These are phyloP conservation scores for Hygrophorus pudorinus DNA, from an alignment of 768 basidiomycete species.

Conservation along the genomic window DNA sequence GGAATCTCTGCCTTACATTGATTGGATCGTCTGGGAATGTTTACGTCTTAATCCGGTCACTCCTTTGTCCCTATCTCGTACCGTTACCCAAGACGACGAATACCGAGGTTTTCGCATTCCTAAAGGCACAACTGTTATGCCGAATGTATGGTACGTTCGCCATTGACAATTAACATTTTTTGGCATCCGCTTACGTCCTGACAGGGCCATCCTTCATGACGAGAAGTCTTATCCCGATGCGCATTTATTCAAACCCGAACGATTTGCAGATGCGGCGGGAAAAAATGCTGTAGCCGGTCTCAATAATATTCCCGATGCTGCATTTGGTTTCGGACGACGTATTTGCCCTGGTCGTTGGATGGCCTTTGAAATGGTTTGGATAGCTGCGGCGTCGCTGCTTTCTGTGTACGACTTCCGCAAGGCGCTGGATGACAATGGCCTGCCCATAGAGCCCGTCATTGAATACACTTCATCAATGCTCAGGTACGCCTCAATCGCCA, in stretches of 20 bases:
- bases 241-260: conserved; percentile 5
- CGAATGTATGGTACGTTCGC: conserved; percentile 17
- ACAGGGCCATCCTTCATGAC: conserved; percentile 8
- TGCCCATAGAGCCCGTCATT: conserved; percentile 21
- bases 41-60: conserved; percentile 10
- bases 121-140: conserved; percentile 22
- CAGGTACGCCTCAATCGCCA: conserved; percentile 18
- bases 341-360: conserved; percentile 28
- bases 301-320: conserved; percentile 5
- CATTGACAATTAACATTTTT: conserved; percentile 1
- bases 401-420: conserved; percentile 29
- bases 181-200: conserved; percentile 5
- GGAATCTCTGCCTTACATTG: conserved; percentile 6
- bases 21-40: conserved; percentile 8
- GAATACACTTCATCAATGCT: conserved; percentile 26
- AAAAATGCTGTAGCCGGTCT: conserved; percentile 4
- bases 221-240: conserved; percentile 3
- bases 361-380: conserved; percentile 34
- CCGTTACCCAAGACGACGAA: conserved; percentile 21
- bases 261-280: neutral
- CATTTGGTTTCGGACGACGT: conserved; percentile 15
- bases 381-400: conserved; percentile 30
- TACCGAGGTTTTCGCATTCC: conserved; percentile 24
- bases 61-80: conserved; percentile 14
- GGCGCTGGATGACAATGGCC: conserved; percentile 25